Base-by-base conservation (phyloP, 1,284 basidiomycete species). In the Tetrapyrgos nigripes region DNA sequence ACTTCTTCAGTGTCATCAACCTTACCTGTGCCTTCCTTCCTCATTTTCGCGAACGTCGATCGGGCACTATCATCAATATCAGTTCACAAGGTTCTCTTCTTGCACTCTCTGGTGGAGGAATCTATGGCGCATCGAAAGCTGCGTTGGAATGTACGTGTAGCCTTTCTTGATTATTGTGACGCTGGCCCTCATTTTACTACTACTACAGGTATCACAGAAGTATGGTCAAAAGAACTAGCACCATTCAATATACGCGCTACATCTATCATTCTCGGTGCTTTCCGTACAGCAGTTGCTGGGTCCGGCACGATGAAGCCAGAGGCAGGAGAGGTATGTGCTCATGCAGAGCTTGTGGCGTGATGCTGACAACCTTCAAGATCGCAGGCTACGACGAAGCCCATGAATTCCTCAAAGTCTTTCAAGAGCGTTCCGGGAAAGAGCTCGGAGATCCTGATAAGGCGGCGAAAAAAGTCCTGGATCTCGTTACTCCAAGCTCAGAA, bases 71-170 rank as follows among this genome's bases (percentile, higher is more conserved):
- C 50, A 60, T 66, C 1, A 65, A 65, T 24, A 63, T 67, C 50
- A 63, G 64, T 35, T 65, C 66, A 9, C 54, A 60, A 46, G 61
- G 62, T 24, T 52, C 54, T 3, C 55, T 51, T 50, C 24, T 64
- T 8, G 58, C 60, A 33, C 3, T 62, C 5, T 31, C 52, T 24
- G 66, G 66, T 14, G 55, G 58, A 14, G 64, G 62, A 0, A 57
- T 64, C 1, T 68, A 68, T 43, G 58, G 59, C 26, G 63, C 66
- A 8, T 57, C 58, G 10, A 68, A 68, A 53, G 66, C 63, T 29
- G 65, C 66, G 1, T 31, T 68, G 3, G 65, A 68, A 14, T 57
- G 59, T 61, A 40, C 50, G 50, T 46, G 14, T 3, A 24, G 9
- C 4, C 26, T 4, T 21, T 33, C 11, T 13, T 35, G n/a, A 33